phyloP scores from a whole-genome alignment of 495 filamentous ascomycete genomes.

The Hyaloscypha finlandica region DNA sequence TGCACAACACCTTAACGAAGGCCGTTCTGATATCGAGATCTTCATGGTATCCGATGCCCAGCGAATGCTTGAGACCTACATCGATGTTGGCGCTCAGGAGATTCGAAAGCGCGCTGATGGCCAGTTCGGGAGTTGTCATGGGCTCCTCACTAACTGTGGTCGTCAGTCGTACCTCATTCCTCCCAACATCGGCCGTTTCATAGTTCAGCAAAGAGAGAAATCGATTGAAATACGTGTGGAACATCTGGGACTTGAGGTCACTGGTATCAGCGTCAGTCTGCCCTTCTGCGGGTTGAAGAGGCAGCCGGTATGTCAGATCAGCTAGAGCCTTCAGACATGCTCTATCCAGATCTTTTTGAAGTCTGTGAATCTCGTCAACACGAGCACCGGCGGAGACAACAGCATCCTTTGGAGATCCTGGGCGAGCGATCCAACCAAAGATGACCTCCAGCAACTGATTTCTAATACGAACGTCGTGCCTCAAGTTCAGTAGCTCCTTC shows the following conservation, averaged over 20 bases:
- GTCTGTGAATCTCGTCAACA: conserved; percentile 52
- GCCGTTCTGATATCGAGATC: conserved; percentile 66
- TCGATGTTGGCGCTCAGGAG: conserved; percentile 69
- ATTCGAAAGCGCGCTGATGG: conserved; percentile 65
- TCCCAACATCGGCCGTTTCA: conserved; percentile 47
- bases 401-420: conserved; percentile 44
- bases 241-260: conserved; percentile 65
- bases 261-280: conserved; percentile 62
- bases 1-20: conserved; percentile 66
- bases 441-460: conserved; percentile 66
- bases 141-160: conserved; percentile 30
- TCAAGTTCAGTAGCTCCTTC: conserved; percentile 65
- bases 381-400: conserved; percentile 32
- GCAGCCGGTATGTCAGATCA: conserved; percentile 62
- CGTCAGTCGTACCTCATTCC: conserved; percentile 42
- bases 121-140: conserved; percentile 52
- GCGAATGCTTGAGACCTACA: conserved; percentile 64
- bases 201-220: conserved; percentile 62
- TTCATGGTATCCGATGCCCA: conserved; percentile 67
- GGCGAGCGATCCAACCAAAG: conserved; percentile 63
- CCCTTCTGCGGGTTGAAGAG: conserved; percentile 62
- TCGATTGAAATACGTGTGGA: conserved; percentile 65
- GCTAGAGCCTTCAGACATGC: conserved; percentile 62
- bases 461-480: conserved; percentile 64
- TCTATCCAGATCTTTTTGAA: conserved; percentile 63